Base-by-base conservation (phyloP, 768 basidiomycete genomes). In the Suillus variegatus region DNA sequence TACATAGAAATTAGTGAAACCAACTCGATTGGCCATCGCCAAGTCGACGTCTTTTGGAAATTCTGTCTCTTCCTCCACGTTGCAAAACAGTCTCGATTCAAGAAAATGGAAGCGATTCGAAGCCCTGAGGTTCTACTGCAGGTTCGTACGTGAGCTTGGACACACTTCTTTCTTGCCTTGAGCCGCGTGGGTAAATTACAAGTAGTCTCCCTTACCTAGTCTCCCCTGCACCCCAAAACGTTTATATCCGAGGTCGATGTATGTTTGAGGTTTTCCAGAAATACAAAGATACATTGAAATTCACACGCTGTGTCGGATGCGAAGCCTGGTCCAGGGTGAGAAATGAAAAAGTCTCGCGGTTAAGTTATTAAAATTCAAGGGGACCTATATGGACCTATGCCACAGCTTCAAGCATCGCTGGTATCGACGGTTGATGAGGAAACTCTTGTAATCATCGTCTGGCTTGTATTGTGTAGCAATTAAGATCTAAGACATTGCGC, bases 341-440 rank as follows among this genome's bases (percentile, higher is more conserved):
- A 55, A 35, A 35, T 55, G 32, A 20, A 55, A 49, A 55, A 35
- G 54, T 35, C 20, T 55, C 54, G 32, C 54, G 54, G 54, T 55
- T 54, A 47, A 4, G 32, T 6, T 35, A 35, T 54, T 54, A 16
- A 52, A 13, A 49, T 22, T 22, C 10, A 22, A 22, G 25, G 32
- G 32, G 32, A 55, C 54, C 54, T 55, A 35, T 32, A 35, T 20
- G 36, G 54, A 55, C 51, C 28, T 52, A 32, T 52, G 22, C 22
- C 32, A 32, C 32, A 32, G 32, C 32, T 32, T n/a, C 22, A 6
- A 25, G 22, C 22, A 25, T 51, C 22, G 49, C 49, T 51, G n/a
- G 46, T 10, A n/a, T 22, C 46, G 12, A 22, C 4, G 46, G 1
- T 32, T 32, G 32, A 47, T 12, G 20, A 47, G 9, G 20, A 9